phyloP scores from a whole-genome alignment of 345 rosid genomes.

The Hirschfeldia incana region DNA sequence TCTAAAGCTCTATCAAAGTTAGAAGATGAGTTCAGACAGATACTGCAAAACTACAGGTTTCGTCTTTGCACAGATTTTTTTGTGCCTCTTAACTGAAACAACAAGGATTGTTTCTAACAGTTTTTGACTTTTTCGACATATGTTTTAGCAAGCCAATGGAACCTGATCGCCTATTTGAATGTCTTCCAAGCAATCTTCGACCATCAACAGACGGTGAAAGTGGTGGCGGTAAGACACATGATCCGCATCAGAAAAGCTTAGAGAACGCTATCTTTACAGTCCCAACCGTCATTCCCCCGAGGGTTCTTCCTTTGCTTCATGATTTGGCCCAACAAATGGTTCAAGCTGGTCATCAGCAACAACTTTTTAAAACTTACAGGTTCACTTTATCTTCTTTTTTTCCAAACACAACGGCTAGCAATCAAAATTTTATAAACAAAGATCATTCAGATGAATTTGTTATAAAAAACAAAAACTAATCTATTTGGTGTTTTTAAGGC shows the following conservation, averaged over 20 bases:
- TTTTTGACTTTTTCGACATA: not conserved
- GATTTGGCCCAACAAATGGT: conserved; percentile 83
- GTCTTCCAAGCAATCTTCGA: conserved; percentile 77
- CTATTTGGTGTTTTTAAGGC: not conserved
- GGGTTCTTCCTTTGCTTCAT: conserved; percentile 81
- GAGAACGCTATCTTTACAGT: conserved; percentile 67
- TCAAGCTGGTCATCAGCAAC: conserved; percentile 92
- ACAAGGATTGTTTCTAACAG: not conserved
- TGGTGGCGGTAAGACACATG: conserved; percentile 47
- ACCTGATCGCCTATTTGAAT: conserved; percentile 80
- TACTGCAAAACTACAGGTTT: conserved; percentile 83
- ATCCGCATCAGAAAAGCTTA: conserved; percentile 51
- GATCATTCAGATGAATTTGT: not conserved
- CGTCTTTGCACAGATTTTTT: not conserved
- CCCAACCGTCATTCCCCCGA: conserved; percentile 80
- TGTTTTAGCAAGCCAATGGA: conserved; percentile 87
- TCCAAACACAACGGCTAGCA: not conserved
- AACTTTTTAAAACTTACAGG: conserved; percentile 77
- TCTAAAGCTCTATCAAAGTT: conserved; percentile 82
- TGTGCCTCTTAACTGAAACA: not conserved
- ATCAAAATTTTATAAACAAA: not conserved
- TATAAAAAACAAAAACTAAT: not conserved
- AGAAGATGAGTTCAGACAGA: conserved; percentile 85
- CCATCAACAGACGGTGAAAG: conserved; percentile 60
- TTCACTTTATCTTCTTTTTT: conserved; percentile 13